phyloP scores from a whole-genome alignment of 2,329 filamentous ascomycete species.

The Ascochyta viciae-villosae region DNA sequence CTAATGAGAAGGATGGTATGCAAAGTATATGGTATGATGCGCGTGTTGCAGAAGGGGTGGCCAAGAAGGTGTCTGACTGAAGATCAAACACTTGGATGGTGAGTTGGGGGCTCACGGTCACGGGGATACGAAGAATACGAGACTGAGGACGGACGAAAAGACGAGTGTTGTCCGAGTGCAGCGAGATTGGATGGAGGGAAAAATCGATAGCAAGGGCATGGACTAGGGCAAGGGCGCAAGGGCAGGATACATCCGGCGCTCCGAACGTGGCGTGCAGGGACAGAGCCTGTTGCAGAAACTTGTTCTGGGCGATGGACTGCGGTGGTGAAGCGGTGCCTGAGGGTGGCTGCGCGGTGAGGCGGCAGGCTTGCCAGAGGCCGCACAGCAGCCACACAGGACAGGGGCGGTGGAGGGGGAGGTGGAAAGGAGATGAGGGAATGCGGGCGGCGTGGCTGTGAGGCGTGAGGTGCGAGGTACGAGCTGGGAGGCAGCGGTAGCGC shows the following conservation, averaged over 20 bases:
- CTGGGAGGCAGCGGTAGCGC: constrained; percentile 9
- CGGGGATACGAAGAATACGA: constrained; percentile 6
- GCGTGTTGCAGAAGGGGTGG: background rate
- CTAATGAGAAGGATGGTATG: background rate
- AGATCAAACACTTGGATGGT: constrained; percentile 13
- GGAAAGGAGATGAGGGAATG: constrained; percentile 9
- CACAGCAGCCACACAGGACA: constrained; percentile 8
- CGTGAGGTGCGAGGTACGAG: too few relatives aligned
- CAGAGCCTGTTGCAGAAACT: background rate
- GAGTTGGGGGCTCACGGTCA: background rate
- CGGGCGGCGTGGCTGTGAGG: constrained; percentile 15
- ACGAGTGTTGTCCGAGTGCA: constrained; percentile 11
- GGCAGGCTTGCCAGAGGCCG: constrained; percentile 3
- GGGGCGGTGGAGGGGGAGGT: background rate
- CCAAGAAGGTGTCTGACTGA: background rate
- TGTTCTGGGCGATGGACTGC: background rate
- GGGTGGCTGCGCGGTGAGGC: background rate
- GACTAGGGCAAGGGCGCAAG: background rate
- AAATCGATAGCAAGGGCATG: constrained; percentile 15
- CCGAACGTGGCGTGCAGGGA: constrained; percentile 16
- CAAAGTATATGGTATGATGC: too few relatives aligned
- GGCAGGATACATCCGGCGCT: constrained; percentile 14
- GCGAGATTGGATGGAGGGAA: constrained; percentile 15
- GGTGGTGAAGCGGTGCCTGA: background rate
- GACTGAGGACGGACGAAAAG: constrained; percentile 11